A percentile compares a stretch with the other conserved stretches of the same genome.
phyloP scores from a whole-genome alignment of 2,329 filamentous ascomycete genomes.

The Paramyrothecium sp. region DNA sequence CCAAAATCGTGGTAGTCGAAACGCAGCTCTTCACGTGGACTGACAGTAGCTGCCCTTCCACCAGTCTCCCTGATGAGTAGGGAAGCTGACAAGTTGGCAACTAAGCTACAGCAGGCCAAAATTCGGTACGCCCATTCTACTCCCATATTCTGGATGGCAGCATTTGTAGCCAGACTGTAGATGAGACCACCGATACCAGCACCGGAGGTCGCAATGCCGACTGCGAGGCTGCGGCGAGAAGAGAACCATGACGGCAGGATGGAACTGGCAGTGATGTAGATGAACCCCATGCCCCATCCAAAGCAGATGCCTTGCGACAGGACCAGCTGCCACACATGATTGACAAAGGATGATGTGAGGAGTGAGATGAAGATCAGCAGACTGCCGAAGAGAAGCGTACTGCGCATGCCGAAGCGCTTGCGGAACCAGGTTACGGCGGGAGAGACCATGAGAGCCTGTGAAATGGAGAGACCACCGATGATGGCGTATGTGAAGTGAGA shows the following conservation, averaged over 20 bases:
- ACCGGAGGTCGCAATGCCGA: conserved; percentile 53
- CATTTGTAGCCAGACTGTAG: conserved; percentile 23
- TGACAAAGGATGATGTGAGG: conserved; percentile 52
- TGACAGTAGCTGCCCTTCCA: background rate
- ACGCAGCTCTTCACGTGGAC: background rate
- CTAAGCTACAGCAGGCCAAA: conserved; percentile 44
- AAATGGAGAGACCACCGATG: conserved; percentile 1
- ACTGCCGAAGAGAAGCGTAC: conserved; percentile 49
- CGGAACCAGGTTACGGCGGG: conserved; percentile 34
- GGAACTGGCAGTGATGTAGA: conserved; percentile 54
- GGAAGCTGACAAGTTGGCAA: conserved; percentile 54
- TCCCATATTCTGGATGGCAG: conserved; percentile 53
- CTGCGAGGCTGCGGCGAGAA: conserved; percentile 53
- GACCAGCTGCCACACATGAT: conserved; percentile 58
- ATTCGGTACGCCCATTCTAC: conserved; percentile 58
- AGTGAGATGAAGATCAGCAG: conserved; percentile 49
- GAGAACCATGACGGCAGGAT: conserved; percentile 62
- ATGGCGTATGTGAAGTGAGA: conserved; percentile 2
- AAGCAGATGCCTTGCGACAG: conserved; percentile 59
- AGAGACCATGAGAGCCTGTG: conserved; percentile 24
- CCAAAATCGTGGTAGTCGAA: conserved; percentile 39
- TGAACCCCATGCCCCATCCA: conserved; percentile 59
- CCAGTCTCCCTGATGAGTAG: conserved; percentile 40
- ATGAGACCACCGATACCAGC: conserved; percentile 37
- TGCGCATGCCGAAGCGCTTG: conserved; percentile 24